Percentiles rank a stretch among this genome's conserved stretches.
These are phyloP conservation scores for Malus sieversii DNA, from an alignment of 306 rosid genomes.

Conservation along the genomic window DNA sequence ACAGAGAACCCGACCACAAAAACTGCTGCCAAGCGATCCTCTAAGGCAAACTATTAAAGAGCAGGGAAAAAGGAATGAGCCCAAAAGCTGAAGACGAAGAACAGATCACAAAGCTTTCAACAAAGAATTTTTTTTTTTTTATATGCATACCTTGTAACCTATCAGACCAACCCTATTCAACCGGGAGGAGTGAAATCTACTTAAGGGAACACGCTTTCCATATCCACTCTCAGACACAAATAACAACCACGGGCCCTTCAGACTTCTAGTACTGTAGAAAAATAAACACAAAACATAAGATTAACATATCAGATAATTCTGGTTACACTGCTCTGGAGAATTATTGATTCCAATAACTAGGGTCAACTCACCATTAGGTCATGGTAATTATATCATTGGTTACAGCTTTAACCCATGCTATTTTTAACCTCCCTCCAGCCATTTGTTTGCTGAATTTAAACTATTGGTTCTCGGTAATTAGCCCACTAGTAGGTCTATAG, in stretches of 20 bases:
- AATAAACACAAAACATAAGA: not conserved
- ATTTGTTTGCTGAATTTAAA: not conserved
- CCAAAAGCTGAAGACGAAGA: not conserved
- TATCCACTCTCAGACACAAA: constrained; percentile 88
- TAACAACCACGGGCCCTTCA: constrained; percentile 84
- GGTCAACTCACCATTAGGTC: not conserved
- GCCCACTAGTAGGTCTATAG: not conserved
- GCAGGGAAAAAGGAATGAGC: not conserved
- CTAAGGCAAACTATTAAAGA: constrained; percentile 54
- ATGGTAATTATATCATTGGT: too few species aligned
- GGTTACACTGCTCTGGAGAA: not conserved
- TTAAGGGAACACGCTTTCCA: constrained; percentile 94
- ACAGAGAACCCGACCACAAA: constrained; percentile 84
- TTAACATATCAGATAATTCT: not conserved
- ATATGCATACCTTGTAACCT: constrained; percentile 74
- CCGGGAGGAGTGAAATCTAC: constrained; percentile 60
- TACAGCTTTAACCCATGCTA: not conserved
- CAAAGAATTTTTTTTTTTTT: not conserved
- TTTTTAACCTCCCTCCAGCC: not conserved
- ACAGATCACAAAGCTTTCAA: not conserved
- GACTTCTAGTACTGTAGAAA: constrained; percentile 37
- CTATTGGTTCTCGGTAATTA: not conserved
- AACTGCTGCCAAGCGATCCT: constrained; percentile 86
- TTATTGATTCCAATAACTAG: not conserved
- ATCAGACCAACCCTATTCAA: constrained; percentile 85